Evolutionary conservation across 1,284 basidiomycete genomes (phyloP), one percentile per base, ranked within the genome.

Genomic region (Cystobasidium pallidum): DNA sequence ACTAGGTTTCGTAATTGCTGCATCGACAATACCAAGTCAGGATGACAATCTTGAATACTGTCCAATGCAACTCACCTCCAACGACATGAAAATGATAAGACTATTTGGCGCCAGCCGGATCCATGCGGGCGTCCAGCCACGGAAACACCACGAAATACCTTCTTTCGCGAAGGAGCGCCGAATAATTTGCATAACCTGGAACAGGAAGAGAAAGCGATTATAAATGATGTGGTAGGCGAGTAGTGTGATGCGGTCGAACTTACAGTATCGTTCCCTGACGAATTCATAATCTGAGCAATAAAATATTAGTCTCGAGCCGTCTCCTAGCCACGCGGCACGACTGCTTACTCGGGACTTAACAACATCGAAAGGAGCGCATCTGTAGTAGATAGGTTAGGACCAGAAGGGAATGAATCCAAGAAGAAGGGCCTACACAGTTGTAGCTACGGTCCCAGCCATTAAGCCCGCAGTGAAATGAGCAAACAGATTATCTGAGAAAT

Each of bases 101-200:
- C 34, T 45, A 17, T 70, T 70, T 4, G 67, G 67, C 17, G 67
- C 62, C 19, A 79, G 49, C 3, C 79, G 70, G 39, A 79, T 78
- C 76, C 77, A 80, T 4, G 79, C 79, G 6, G 79, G 79, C 4
- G 75, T 76, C 77, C 77, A 80, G 21, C 92, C 90, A 80, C 91
- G 92, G 85, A 95, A 94, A 87, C 94, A 91, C 85, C 93, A 94
- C 85, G 89, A 88, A 3, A 90, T 80, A 6, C 92, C 93, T 80
- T 95, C 92, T 75, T 83, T 88, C 74, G 86, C 84, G 75, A 94
- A 85, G 58, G 91, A 90, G 8, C 84, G 79, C 36, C 85, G 83
- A 80, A 94, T 91, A 59, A 91, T 88, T 11, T 81, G 84, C 32
- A 91, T 74, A 1, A 91, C 89, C 19, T 89, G 90, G 85, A 21